These are phyloP conservation scores for Straminergon stramineum DNA, from an alignment of 225 moss, liverwort and hornwort species.

Conservation along the genomic window DNA sequence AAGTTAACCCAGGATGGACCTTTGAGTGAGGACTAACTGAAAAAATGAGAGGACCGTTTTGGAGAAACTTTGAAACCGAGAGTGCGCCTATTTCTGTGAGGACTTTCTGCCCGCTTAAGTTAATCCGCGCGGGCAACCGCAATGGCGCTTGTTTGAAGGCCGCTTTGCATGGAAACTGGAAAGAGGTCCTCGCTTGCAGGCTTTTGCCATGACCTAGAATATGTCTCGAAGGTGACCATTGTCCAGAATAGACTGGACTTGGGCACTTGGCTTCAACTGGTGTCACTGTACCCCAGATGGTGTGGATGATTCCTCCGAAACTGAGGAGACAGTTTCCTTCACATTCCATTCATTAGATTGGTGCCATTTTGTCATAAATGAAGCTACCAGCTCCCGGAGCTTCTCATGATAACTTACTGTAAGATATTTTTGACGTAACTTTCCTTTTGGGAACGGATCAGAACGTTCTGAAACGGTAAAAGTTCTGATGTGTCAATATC, in stretches of 20 bases:
- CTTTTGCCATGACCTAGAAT: conserved; percentile 5
- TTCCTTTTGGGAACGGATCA: not conserved
- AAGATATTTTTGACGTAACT: not conserved
- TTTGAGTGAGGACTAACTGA: not conserved
- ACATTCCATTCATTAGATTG: not conserved
- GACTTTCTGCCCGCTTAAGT: not conserved
- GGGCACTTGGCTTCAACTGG: not conserved
- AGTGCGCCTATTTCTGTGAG: not conserved
- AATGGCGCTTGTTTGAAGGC: not conserved
- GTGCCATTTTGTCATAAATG: not conserved
- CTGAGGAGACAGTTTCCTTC: not conserved
- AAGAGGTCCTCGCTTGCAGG: not conserved
- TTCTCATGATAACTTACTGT: not conserved
- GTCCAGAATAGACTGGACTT: not conserved
- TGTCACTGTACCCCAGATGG: not conserved
- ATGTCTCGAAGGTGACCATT: not conserved
- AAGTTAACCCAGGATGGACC: not conserved
- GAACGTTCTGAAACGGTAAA: not conserved
- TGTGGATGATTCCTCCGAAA: not conserved
- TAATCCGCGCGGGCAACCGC: not conserved
- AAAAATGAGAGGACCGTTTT: not conserved
- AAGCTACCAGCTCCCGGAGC: not conserved
- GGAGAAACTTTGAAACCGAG: not conserved
- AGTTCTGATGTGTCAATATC: not conserved
- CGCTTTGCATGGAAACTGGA: conserved; percentile 6